phyloP scores from a whole-genome alignment of 1,139 yeast genomes.

The Lizanozyma gosingica region DNA sequence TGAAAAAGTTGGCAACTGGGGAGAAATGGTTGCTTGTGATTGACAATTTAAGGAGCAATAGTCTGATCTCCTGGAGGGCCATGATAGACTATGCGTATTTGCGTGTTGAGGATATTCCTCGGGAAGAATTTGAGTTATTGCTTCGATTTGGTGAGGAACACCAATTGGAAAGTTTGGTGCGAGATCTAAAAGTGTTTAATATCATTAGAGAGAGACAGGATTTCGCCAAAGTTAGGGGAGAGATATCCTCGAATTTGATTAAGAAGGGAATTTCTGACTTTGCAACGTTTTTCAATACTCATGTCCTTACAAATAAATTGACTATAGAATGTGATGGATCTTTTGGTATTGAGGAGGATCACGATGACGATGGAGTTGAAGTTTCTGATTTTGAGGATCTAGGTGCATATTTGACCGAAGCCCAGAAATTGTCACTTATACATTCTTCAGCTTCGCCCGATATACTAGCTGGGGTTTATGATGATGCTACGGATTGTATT shows the following conservation, averaged over 20 bases:
- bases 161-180: background rate
- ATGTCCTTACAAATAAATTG: no score
- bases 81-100: background rate
- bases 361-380: no score
- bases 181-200: background rate
- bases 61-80: background rate
- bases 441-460: slow-evolving; percentile 23
- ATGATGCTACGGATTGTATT: slow-evolving; percentile 16
- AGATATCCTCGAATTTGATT: background rate
- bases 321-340: background rate
- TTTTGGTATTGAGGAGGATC: background rate
- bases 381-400: slow-evolving; percentile 22
- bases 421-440: slow-evolving; percentile 12
- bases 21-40: slow-evolving; percentile 12
- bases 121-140: background rate
- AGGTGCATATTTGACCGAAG: slow-evolving; percentile 13
- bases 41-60: background rate
- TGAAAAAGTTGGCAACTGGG: slow-evolving; percentile 11
- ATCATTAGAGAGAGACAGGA: background rate
- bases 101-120: background rate
- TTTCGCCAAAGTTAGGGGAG: background rate
- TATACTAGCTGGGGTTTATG: slow-evolving; percentile 17
- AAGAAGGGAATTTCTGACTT: background rate
- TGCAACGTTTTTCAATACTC: background rate
- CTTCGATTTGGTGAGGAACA: background rate